Base-by-base conservation (phyloP, 2,329 filamentous ascomycete species). In the Monosporascus sp. region DNA sequence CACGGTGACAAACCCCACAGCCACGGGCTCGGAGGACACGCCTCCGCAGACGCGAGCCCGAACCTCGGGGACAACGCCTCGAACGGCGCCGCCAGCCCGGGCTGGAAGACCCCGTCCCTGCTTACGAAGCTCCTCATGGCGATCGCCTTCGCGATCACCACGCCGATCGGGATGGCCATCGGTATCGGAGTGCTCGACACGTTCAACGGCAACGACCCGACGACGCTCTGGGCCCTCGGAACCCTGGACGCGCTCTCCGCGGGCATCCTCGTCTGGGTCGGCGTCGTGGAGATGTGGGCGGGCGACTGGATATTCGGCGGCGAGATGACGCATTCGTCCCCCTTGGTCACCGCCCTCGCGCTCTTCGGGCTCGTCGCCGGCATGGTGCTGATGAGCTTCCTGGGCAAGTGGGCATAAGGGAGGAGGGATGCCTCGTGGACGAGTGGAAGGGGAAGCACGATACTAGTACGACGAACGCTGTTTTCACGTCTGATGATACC, bases 91-190 rank as follows among this genome's bases (percentile, higher is more conserved):
- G 24, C 31, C 14, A 51, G 3, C n/a, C 41, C 41, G 2, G 14
- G 47, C 5, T 11, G 18, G 26, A 50, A 60, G 14, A 38, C 50
- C 17, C 59, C 78, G 31, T 66, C 72, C 8, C 67, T 76, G 63
- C 59, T 60, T 54, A 75, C 75, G 56, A 87, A 90, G 65, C 69
- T 84, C 3, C 56, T 82, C 14, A 83, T 92, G 72, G 87, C 80
- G 0, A 59, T 69, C 1, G 75, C 78, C 0, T 92, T 91, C 61
- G 80, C 86, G 0, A 72, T 91, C 26, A 83, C 89, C 51, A 92
- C 88, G 0, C 88, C 88, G 0, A 73, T 90, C 31, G 89, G 88
- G 11, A 92, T 92, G 88, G 87, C 84, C 0, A 91, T 93, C 55
- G 88, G 89, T 1, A 84, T 91, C 37, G 87, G 86, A 3, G 86